A percentile compares a stretch with the other conserved stretches of the same genome.
phyloP scores from a whole-genome alignment of 2,329 filamentous ascomycete species.

The Hymenoscyphus infarciens region DNA sequence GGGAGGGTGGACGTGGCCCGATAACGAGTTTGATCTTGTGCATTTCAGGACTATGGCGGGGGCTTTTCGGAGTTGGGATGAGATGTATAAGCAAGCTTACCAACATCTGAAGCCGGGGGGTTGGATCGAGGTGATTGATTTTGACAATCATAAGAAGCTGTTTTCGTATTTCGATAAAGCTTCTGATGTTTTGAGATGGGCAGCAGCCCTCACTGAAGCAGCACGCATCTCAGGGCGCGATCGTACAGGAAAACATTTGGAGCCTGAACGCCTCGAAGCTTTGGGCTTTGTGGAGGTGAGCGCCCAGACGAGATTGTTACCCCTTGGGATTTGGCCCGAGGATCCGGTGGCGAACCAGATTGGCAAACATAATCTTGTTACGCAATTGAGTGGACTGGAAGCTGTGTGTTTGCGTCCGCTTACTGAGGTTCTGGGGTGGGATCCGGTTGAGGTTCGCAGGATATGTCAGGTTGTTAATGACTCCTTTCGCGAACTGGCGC shows the following conservation, averaged over 20 bases:
- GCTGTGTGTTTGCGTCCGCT: conserved; percentile 27
- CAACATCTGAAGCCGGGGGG: conserved; percentile 32
- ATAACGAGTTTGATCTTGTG: conserved; percentile 55
- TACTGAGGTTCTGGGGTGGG: conserved; percentile 29
- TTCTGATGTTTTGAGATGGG: conserved; percentile 15
- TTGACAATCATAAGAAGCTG: conserved; percentile 27
- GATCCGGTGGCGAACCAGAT: conserved; percentile 29
- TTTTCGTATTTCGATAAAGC: conserved; percentile 22
- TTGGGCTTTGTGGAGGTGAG: conserved; percentile 44
- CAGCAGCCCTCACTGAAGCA: conserved; percentile 20
- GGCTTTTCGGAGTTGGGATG: conserved; percentile 52
- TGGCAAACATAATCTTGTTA: conserved; percentile 30
- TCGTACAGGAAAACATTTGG: conserved; percentile 23
- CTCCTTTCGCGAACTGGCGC: conserved; percentile 20
- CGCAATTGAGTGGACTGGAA: conserved; percentile 27
- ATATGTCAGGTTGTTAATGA: conserved; percentile 18
- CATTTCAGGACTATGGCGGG: conserved; percentile 58
- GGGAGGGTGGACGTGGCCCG: conserved; percentile 48
- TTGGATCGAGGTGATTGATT: conserved; percentile 35
- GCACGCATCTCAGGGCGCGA: conserved; percentile 24
- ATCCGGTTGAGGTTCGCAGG: conserved; percentile 24
- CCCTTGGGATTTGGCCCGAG: conserved; percentile 37
- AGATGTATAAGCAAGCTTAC: conserved; percentile 52
- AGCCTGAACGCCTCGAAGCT: conserved; percentile 30
- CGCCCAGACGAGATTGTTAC: conserved; percentile 28